Evolutionary conservation across 257 asterid genomes (phyloP), one percentile per base, ranked within the genome.

Genomic region (Petunia secreta): DNA sequence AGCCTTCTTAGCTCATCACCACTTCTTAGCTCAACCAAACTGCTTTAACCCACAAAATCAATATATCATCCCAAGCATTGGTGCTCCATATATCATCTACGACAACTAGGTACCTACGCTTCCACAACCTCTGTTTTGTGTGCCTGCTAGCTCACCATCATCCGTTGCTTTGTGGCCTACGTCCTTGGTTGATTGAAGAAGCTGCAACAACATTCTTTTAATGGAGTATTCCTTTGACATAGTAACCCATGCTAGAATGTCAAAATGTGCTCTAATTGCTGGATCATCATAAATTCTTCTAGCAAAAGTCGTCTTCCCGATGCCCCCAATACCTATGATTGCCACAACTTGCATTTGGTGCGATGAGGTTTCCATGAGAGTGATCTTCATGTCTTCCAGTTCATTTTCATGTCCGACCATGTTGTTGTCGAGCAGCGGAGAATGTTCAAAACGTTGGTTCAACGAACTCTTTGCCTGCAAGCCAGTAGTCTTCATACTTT

Each of bases 261-360:
- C 67, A 55, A 78, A 82, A 38, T 78, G 50, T 46, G 13, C 38
- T 38, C 7, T 7, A 15, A 78, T 59, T 40, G 6, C 15, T 25
- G 68, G 76, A 68, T 63, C 48, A 11, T 62, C 65, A 6, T 53
- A 79, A 9, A 79, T 58, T 44, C 60, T 78, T 44, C 37, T 48
- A 2, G 79, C 85, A 10, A 82, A 41, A 6, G 85, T 82, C 37
- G 85, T 82, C 63, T 82, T 78, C 11, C 85, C 81, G 2, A 81
- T 46, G 2, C 84, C 81, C 2, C 80, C 68, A 80, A 81, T 81
- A 39, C 84, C 81, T 14, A 54, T 62, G 37, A 81, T 54, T 0
- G 84, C 57, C 25, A 81, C 40, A 4, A 65, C 8, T 11, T 75
- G 62, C 4, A 14, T 44, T 44, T 68, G 57, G 7, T 59, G 1